These are phyloP conservation scores for Peronospora belbahrii DNA, from an alignment of 352 stramenopile genomes.

Conservation along the genomic window DNA sequence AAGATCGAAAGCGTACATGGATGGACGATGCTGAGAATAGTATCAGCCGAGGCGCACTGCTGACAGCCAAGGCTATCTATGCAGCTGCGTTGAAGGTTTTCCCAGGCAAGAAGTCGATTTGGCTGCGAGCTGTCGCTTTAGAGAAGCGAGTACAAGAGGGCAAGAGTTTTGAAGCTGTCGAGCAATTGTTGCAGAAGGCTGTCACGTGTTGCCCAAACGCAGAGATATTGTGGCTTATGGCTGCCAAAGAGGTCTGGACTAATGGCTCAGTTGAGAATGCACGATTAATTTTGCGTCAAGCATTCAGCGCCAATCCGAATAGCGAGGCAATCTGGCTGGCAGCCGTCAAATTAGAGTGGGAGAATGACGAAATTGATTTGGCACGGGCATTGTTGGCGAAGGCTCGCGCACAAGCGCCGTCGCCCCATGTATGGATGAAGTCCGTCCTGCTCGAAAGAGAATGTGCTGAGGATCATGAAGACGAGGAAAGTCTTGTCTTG, in stretches of 20 bases:
- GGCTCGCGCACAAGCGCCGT: conserved; percentile 76
- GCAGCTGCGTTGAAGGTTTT: conserved; percentile 87
- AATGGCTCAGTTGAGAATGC: conserved; percentile 91
- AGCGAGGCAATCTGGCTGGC: conserved; percentile 95
- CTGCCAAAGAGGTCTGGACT: conserved; percentile 96
- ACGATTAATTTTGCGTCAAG: conserved; percentile 91
- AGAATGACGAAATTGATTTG: conserved; percentile 94
- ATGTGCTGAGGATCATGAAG: conserved; percentile 36
- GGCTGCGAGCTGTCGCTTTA: conserved; percentile 92
- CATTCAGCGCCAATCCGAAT: conserved; percentile 95
- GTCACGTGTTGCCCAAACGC: conserved; percentile 90
- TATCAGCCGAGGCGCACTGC: conserved; percentile 70
- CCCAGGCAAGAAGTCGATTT: conserved; percentile 91
- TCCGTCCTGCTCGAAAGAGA: conserved; percentile 95
- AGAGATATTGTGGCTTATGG: conserved; percentile 97
- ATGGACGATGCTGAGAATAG: conserved; percentile 94
- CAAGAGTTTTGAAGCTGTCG: conserved; percentile 66
- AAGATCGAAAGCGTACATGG: conserved; percentile 96
- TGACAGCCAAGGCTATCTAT: conserved; percentile 93
- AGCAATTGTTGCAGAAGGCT: conserved; percentile 88
- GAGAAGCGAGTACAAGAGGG: conserved; percentile 91
- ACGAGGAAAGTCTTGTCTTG: conserved; percentile 83
- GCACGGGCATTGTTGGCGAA: conserved; percentile 79
- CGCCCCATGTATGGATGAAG: conserved; percentile 96
- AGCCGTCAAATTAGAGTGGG: conserved; percentile 97